A percentile compares a stretch with the other conserved stretches of the same genome.
These are phyloP conservation scores for Hyphodiscus hymeniophilus DNA, from an alignment of 495 filamentous ascomycete genomes.

Conservation along the genomic window DNA sequence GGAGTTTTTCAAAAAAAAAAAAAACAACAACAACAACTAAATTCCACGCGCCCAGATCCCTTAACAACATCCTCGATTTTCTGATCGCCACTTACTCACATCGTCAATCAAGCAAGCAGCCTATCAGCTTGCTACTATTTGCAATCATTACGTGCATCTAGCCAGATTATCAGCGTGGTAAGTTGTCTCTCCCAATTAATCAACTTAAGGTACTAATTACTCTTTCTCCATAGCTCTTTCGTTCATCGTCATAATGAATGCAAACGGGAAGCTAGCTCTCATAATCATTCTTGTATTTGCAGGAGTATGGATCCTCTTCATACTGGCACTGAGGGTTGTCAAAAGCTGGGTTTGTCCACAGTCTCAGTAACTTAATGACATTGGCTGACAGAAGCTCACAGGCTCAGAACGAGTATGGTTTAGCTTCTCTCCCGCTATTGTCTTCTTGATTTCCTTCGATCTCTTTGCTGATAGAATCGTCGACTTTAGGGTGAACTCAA, in stretches of 20 bases:
- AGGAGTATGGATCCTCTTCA: background rate
- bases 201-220: too few species aligned
- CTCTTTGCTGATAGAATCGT: slow-evolving; percentile 4
- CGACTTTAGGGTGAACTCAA: slow-evolving; percentile 1
- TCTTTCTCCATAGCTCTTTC: too few species aligned
- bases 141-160: too few species aligned
- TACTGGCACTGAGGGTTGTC: background rate
- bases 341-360: background rate
- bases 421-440: background rate
- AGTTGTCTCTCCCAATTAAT: too few species aligned
- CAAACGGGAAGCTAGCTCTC: background rate
- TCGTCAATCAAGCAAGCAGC: too few species aligned
- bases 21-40: background rate
- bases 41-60: background rate
- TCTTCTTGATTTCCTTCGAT: background rate
- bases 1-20: background rate
- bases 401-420: slow-evolving; percentile 3
- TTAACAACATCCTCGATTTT: background rate
- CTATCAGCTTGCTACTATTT: too few species aligned
- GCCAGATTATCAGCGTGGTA: too few species aligned
- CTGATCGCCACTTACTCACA: too few species aligned
- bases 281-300: background rate
- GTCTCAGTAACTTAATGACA: background rate
- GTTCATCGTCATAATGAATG: background rate
- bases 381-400: background rate